Base-by-base conservation (phyloP, 2,329 filamentous ascomycete species). In the Fusarium lateritium region DNA sequence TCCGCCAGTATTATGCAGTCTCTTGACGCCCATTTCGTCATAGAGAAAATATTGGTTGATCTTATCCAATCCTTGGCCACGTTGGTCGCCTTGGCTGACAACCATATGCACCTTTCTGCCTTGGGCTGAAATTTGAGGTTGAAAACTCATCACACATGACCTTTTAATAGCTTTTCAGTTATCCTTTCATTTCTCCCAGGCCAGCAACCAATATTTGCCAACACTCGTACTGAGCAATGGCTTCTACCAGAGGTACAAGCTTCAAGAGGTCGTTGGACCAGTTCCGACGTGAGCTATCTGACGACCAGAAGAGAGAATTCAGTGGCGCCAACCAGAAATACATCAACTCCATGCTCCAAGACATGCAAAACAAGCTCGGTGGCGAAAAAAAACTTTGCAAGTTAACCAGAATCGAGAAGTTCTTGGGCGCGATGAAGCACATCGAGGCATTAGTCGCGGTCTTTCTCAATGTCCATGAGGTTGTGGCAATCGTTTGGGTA, bases 401-500 rank as follows among this genome's bases (percentile, higher is more conserved):
- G 4, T 1, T 66, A 0, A 4, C 7, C 1, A 39, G 62, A 0
- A 17, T 61, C 0, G 8, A 36, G 0, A 43, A 2, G 0, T 66
- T 67, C 1, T 40, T 67, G 0, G 28, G 13, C 0, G 50, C 36
- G 0, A 67, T 67, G 63, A 17, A 66, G 2, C 24, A 56, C 0
- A 1, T 67, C 1, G 63, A 66, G 13, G 17, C 62, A 1, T 34
- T 66, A 0, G 63, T 62, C 4, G 0, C 17, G 0, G 28, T 66
- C 0, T 67, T 67, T 0, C 42, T 67, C 0, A 67, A 67, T 6
- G 42, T 46, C 0, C 39, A 26, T 2, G 62, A 66, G 0, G 24
- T 47, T 0, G 56, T 67, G 0, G 63, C 63, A 2, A 62, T 67
- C 0, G 1, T 67, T 6, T 67, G 63, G 63, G 63, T 66, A 21